Evolutionary conservation across 176 grass and related monocot genomes (phyloP), one percentile per base, ranked within the genome.

Genomic region (Zoysia pacifica): DNA sequence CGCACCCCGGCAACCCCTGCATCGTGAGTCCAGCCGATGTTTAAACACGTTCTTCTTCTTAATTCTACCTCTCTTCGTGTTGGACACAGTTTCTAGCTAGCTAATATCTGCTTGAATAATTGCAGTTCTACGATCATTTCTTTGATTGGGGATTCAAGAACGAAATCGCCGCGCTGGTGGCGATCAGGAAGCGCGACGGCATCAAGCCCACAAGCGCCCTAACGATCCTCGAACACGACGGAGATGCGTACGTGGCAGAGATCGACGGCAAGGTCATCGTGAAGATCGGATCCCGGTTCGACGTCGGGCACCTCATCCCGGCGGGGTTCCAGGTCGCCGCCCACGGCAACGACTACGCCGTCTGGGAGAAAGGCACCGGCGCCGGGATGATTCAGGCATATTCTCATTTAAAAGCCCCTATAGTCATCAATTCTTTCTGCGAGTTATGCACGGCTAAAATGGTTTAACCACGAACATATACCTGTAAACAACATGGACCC

Each of bases 1-100:
- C 85, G 9, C 93, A 93, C 51, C 90, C 90, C 1, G 90, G 93
- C 43, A 89, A 58, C 44, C 93, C 90, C 0, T 86, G 85, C 87
- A 90, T 95, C 40, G 93, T 95, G 80, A 90, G 93, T 75, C 11
- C 10, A 3, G 28, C 28, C 28, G 28, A 28, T 28, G 28, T 28
- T 28, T 28, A 28, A 28, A 28, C 28, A 28, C 19, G 13, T 47
- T 6, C 45, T 47, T 47, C 45, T 7, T 47, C 45, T 7, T 47
- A 7, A 7, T 7, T 5, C 45, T 45, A 4, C 3, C 16, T 6
- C 15, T 16, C 64, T 67, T 44, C 28, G 28, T 28, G 28, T 28
- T 28, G 28, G 28, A 28, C 28, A 28, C 28, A 28, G 28, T 28
- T 28, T 28, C 28, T 28, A 28, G 28, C 28, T 28, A 28, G 28